Conservation (phyloP, 208 protist species). For the Polymyxa betae region DNA sequence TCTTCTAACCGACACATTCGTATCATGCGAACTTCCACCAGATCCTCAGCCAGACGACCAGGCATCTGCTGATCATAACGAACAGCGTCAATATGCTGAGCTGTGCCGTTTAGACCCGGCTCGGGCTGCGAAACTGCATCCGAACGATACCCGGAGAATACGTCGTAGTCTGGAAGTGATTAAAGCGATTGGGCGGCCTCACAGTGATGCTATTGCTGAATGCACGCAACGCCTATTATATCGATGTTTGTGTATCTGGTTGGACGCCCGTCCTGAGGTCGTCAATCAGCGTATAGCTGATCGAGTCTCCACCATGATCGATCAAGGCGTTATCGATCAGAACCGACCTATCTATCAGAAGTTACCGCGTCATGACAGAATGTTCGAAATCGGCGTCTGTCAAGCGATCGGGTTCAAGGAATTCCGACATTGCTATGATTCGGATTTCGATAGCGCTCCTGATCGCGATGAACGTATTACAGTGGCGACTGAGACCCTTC, state of each 20-base stretch:
- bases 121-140: background rate
- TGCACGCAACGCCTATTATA: background rate
- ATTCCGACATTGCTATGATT: background rate
- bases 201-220: background rate
- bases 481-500: background rate
- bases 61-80: background rate
- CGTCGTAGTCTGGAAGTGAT: background rate
- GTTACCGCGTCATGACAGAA: background rate
- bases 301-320: background rate
- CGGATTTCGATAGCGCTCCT: background rate
- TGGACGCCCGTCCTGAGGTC: background rate
- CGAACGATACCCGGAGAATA: background rate
- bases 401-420: constrained; percentile 43
- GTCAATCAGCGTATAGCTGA: background rate
- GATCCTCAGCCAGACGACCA: background rate
- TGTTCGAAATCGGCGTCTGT: background rate
- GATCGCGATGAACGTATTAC: background rate
- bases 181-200: background rate
- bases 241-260: background rate
- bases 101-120: background rate
- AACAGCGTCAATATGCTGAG: background rate
- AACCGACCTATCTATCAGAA: background rate
- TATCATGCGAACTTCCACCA: background rate
- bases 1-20: background rate
- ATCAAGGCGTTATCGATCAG: background rate